phyloP scores from a whole-genome alignment of 371 early-diverging fungal genomes.

The Blastocladiella emersonii region DNA sequence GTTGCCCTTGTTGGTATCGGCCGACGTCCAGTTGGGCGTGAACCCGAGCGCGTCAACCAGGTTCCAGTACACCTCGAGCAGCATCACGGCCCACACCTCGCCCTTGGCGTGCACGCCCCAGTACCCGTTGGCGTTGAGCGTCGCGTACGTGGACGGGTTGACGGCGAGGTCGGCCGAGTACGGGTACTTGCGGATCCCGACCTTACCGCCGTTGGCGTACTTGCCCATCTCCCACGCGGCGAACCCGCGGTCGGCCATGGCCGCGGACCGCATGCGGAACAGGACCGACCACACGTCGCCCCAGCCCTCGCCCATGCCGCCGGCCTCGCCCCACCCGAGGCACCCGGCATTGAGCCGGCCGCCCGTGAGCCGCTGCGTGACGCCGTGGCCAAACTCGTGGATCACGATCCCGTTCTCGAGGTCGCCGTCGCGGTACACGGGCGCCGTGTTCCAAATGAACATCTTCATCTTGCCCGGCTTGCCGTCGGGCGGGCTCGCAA shows the following conservation, averaged over 20 bases:
- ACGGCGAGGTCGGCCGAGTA: conserved; percentile 21
- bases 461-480: conserved; percentile 22
- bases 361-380: conserved; percentile 47
- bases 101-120: conserved; percentile 18
- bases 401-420: conserved; percentile 43
- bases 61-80: conserved; percentile 79
- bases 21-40: conserved; percentile 17
- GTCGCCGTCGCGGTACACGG: conserved; percentile 78
- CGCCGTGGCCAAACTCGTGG: conserved; percentile 46
- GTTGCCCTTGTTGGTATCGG: conserved; percentile 52
- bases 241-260: conserved; percentile 9
- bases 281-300: conserved; percentile 48
- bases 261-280: conserved; percentile 47
- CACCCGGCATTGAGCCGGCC: conserved; percentile 42
- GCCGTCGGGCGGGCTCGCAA: conserved; percentile 36
- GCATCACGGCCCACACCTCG: conserved; percentile 49
- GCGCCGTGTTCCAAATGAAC: conserved; percentile 27
- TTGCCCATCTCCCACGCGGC: neutral
- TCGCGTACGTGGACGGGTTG: conserved; percentile 25
- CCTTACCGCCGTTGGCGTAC: conserved; percentile 5
- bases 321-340: conserved; percentile 33
- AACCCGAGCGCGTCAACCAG: conserved; percentile 55
- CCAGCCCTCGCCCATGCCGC: conserved; percentile 32
- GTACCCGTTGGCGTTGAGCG: conserved; percentile 7
- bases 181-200: conserved; percentile 23